Base-by-base conservation (phyloP, 2,329 filamentous ascomycete genomes). In the Trichoderma citrinoviride region DNA sequence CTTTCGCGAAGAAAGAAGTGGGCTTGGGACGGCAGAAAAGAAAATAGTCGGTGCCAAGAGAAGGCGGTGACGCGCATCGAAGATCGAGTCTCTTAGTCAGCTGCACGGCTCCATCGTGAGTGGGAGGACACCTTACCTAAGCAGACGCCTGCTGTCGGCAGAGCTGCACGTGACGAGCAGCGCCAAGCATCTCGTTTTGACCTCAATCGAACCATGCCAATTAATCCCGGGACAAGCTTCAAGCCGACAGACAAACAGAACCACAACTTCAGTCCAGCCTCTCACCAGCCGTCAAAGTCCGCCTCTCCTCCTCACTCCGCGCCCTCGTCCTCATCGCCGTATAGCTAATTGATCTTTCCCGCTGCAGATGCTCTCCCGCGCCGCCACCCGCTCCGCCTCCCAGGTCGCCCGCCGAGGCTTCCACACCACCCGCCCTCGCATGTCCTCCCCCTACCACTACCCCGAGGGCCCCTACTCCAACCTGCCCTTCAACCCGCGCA, bases 361-460 rank as follows among this genome's bases (percentile, higher is more conserved):
- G 14, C 33, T 37, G 33, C 75, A 96, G 91, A 97, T 97, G 93
- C 83, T 95, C 80, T 86, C 92, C 81, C 89, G 90, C 78, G 85
- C 87, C 80, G 84, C 81, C 74, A 74, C 81, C 74, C 85, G 86
- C 77, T 85, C 83, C 78, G 87, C 88, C 76, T 82, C 85, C 70
- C 79, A 88, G 77, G 84, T 93, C 82, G 86, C 89, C 85, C 92
- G 93, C 83, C 93, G 95, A 80, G 92, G 90, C 82, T 97, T 99
- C 90, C 90, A 93, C 80, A 88, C 92, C 76, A 96, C 94, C 78
- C 91, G 92, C 76, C 81, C 90, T 77, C 92, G 91, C 79, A 82
- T 96, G 78, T 87, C 85, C 74, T 96, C 92, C 78, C 93, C 93
- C 70, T 97, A 96, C 89, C 95, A 99, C 86, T 99, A 99, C 85